These are phyloP conservation scores for Colletotrichum phormii DNA, from an alignment of 2,329 filamentous ascomycete genomes.

Conservation along the genomic window DNA sequence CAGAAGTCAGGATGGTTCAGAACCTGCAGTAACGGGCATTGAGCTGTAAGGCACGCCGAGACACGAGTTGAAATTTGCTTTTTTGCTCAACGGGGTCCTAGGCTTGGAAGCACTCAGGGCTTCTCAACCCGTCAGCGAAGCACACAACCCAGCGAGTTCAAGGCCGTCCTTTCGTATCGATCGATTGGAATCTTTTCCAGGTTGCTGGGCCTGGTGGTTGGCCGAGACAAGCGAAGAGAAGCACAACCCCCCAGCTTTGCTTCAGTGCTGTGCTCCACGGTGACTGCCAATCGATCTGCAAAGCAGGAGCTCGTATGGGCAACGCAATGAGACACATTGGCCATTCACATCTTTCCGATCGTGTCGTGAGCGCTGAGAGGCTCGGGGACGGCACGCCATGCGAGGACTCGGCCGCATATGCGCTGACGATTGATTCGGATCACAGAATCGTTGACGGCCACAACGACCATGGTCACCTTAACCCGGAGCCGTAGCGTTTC, in stretches of 20 bases:
- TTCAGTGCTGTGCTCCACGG: not conserved
- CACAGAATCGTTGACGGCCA: not conserved
- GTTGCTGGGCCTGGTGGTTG: conserved; percentile 5
- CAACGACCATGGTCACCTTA: not conserved
- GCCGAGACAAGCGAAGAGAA: conserved; percentile 14
- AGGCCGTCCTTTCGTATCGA: not conserved
- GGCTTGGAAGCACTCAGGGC: conserved; percentile 1
- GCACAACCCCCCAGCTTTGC: not conserved
- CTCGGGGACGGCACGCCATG: conserved; percentile 1
- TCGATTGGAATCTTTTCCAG: not conserved
- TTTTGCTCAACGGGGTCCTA: not conserved
- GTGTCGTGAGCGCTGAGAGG: conserved; percentile 28
- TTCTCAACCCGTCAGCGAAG: not conserved
- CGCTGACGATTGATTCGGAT: not conserved
- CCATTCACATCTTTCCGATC: conserved; percentile 23
- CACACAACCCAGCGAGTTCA: not conserved
- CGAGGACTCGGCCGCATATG: conserved; percentile 21
- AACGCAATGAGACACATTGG: not conserved
- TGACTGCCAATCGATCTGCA: conserved; percentile 17
- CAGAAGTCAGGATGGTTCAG: conserved; percentile 8
- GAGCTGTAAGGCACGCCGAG: conserved; percentile 8
- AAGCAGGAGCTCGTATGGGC: conserved; percentile 25
- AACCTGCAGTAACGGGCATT: conserved; percentile 26
- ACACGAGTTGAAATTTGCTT: conserved; percentile 10
- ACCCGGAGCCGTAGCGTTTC: not conserved